These are phyloP conservation scores for Mytilinidion resinicola DNA, from an alignment of 495 filamentous ascomycete genomes.

Conservation along the genomic window DNA sequence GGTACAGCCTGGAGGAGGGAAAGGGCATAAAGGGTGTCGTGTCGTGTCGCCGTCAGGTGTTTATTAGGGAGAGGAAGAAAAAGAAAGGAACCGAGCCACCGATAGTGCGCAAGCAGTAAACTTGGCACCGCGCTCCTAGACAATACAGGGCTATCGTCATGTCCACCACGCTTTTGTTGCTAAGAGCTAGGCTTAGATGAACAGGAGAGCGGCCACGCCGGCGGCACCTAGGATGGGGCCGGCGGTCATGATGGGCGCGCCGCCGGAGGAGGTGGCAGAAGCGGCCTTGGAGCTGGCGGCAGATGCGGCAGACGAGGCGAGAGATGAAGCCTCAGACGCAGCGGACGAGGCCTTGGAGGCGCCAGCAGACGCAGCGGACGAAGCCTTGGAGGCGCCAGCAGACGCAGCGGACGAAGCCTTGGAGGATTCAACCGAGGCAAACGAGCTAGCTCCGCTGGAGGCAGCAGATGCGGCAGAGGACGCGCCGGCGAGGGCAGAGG, in stretches of 20 bases:
- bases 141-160: neutral
- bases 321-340: slow-evolving; percentile 2
- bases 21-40: slow-evolving; percentile 4
- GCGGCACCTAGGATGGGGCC: slow-evolving; percentile 27
- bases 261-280: slow-evolving; percentile 4
- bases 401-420: slow-evolving; percentile 12
- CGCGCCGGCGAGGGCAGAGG: slow-evolving; percentile 22
- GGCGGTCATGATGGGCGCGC: slow-evolving; percentile 26
- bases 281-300: slow-evolving; percentile 2
- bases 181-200: slow-evolving; percentile 23
- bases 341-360: slow-evolving; percentile 23
- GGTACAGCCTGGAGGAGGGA: neutral
- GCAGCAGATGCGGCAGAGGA: slow-evolving; percentile 27
- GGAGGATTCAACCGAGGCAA: slow-evolving; percentile 12
- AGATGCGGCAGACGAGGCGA: neutral
- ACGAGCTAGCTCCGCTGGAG: slow-evolving; percentile 15
- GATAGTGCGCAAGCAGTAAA: neutral
- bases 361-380: slow-evolving; percentile 21
- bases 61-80: no score
- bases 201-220: slow-evolving; percentile 28
- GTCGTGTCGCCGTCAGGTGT: neutral
- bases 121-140: slow-evolving; percentile 1
- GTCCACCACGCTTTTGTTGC: slow-evolving; percentile 1
- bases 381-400: slow-evolving; percentile 24
- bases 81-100: neutral